Evolutionary conservation across 768 basidiomycete genomes (phyloP).

Genomic region (Lactarius hengduanensis): DNA sequence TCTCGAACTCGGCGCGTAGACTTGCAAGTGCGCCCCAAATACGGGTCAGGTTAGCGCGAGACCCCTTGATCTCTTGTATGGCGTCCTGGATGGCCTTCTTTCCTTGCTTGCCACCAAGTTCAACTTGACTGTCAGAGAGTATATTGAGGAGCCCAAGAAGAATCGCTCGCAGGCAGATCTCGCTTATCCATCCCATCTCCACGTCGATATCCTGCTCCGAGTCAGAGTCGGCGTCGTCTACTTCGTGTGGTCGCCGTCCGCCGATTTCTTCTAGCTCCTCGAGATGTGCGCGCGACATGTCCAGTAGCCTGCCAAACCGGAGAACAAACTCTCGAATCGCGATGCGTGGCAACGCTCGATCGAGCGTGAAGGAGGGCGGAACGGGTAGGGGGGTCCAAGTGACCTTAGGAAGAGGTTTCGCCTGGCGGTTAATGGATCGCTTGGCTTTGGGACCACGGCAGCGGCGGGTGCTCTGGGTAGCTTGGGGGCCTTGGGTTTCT

Average conservation of each 20-base stretch:
- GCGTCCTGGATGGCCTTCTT: conserved; percentile 44
- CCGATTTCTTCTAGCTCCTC: conserved; percentile 50
- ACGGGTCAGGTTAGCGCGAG: conserved; percentile 57
- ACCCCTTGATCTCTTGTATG: conserved; percentile 50
- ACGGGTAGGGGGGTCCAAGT: conserved; percentile 52
- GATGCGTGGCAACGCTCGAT: conserved; percentile 59
- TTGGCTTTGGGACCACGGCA: conserved; percentile 23
- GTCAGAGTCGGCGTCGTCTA: conserved; percentile 39
- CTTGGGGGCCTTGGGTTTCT: conserved; percentile 28
- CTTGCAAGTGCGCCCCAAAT: conserved; percentile 57
- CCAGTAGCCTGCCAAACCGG: conserved; percentile 56
- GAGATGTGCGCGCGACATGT: conserved; percentile 59
- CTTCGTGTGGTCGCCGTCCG: conserved; percentile 35
- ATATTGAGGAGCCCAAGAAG: conserved; percentile 60
- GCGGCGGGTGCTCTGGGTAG: conserved; percentile 28
- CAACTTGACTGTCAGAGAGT: conserved; percentile 41
- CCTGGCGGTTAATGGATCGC: conserved; percentile 19
- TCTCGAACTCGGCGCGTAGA: conserved; percentile 42
- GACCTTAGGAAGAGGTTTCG: conserved; percentile 44
- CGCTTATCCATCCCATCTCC: conserved; percentile 58
- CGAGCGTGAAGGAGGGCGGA: conserved; percentile 42
- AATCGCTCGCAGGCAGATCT: conserved; percentile 60
- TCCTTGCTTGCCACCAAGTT: conserved; percentile 35
- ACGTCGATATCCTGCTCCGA: conserved; percentile 29
- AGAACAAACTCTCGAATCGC: conserved; percentile 73